A percentile compares a stretch with the other conserved stretches of the same genome.
Evolutionary conservation across 139 green algal genomes (phyloP).

Genomic region (Haematococcus sp.): DNA sequence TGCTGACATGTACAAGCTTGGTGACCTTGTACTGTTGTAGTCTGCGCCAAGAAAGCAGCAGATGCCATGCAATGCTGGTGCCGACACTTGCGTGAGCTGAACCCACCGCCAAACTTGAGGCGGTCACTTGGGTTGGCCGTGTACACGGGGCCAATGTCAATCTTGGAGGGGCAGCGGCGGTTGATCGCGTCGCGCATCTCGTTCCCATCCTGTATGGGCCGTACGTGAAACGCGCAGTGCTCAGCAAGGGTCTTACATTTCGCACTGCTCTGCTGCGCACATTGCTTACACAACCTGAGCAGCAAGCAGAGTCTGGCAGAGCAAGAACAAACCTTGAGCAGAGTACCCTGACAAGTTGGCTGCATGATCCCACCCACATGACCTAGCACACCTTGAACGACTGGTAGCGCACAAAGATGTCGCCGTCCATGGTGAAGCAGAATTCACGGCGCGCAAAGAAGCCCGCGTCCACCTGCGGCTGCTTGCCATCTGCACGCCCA

Average conservation of each 20-base stretch:
- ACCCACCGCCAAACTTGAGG: conserved; percentile 49
- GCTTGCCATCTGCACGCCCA: conserved; percentile 62
- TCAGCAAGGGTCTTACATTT: not conserved
- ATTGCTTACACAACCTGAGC: not conserved
- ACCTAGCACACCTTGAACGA: conserved; percentile 94
- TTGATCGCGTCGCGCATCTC: conserved; percentile 75
- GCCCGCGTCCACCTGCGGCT: conserved; percentile 64
- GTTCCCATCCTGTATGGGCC: conserved; percentile 55
- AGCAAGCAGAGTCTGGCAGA: too few relatives aligned
- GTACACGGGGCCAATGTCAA: conserved; percentile 98
- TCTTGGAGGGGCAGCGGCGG: conserved; percentile 83
- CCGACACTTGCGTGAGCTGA: too few relatives aligned
- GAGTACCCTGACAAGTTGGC: too few relatives aligned
- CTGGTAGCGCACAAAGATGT: conserved; percentile 99
- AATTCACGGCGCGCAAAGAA: conserved; percentile 90
- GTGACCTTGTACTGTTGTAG: too few relatives aligned
- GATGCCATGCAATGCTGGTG: too few relatives aligned
- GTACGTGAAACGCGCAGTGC: not conserved
- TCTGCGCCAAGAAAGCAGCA: too few relatives aligned
- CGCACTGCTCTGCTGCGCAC: not conserved
- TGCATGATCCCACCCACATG: too few relatives aligned
- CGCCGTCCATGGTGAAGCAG: conserved; percentile 95
- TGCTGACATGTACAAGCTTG: too few relatives aligned
- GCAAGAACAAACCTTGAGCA: too few relatives aligned
- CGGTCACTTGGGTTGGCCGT: conserved; percentile 84